phyloP scores from a whole-genome alignment of 2,329 filamentous ascomycete genomes.

The Macrophomina pseudophaseolina region DNA sequence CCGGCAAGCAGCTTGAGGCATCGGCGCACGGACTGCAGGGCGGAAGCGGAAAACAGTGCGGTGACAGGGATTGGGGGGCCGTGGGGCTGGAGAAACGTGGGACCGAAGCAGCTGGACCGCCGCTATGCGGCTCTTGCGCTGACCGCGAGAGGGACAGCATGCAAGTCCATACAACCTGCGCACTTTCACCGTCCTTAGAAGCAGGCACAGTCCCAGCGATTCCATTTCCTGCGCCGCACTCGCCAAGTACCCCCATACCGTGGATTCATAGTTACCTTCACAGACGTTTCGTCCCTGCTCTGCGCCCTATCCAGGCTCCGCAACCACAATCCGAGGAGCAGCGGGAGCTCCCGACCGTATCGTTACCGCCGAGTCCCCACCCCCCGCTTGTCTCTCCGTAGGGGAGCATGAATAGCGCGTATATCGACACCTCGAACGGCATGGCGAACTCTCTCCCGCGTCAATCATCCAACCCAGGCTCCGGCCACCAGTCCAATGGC shows the following conservation, averaged over 20 bases:
- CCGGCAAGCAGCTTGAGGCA: too few relatives aligned
- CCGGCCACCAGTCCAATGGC: constrained; percentile 37
- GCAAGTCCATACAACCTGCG: constrained; percentile 5
- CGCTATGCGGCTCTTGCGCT: constrained; percentile 10
- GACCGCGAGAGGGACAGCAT: neutral
- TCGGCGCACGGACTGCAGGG: neutral
- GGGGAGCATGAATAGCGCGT: constrained; percentile 23
- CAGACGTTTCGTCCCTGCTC: too few relatives aligned
- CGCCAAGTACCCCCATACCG: too few relatives aligned
- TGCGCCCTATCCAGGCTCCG: constrained; percentile 5
- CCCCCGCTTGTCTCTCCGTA: neutral
- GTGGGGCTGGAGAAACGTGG: constrained; percentile 1
- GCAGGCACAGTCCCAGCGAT: neutral
- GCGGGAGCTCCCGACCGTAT: neutral
- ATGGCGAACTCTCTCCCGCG: constrained; percentile 36
- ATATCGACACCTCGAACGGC: constrained; percentile 31
- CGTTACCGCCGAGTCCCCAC: neutral
- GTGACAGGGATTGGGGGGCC: too few relatives aligned
- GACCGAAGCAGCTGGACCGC: neutral
- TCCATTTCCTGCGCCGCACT: neutral
- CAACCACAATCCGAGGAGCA: neutral
- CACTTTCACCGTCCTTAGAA: neutral
- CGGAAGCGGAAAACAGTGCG: neutral
- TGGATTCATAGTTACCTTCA: too few relatives aligned
- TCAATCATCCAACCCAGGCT: constrained; percentile 39